Conservation (phyloP, 257 asterid species). For the Fraxinus anomala region DNA sequence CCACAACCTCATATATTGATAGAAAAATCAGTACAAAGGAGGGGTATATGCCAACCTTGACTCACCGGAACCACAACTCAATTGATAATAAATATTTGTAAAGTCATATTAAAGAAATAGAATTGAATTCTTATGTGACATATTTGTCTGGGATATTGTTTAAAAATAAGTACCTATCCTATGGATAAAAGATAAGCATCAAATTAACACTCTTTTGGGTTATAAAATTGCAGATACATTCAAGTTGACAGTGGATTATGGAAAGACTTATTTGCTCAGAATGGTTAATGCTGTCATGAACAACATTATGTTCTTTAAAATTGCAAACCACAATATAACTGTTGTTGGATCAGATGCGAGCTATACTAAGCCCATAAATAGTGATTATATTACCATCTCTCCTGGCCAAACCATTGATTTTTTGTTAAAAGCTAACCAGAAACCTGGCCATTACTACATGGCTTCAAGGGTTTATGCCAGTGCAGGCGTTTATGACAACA, state of each 20-base stretch:
- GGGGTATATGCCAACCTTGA: no score
- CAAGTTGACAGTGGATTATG: slow-evolving; percentile 39
- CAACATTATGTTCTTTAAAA: slow-evolving; percentile 56
- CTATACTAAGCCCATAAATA: slow-evolving; percentile 42
- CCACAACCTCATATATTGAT: no score
- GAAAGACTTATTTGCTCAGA: slow-evolving; percentile 55
- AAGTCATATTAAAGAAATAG: no score
- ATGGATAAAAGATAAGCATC: no score
- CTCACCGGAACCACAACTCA: no score
- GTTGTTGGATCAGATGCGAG: slow-evolving; percentile 62
- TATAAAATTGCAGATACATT: slow-evolving; percentile 42
- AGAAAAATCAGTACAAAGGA: no score
- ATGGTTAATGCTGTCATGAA: slow-evolving; percentile 61
- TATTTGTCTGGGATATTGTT: no score
- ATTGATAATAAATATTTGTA: no score
- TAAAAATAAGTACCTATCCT: no score
- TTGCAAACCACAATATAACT: slow-evolving; percentile 50
- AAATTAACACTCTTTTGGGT: no score
- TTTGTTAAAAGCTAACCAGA: slow-evolving; percentile 50
- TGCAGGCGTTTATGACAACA: slow-evolving; percentile 18
- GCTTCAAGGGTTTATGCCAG: slow-evolving; percentile 46
- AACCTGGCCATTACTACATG: slow-evolving; percentile 54
- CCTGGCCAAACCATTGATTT: slow-evolving; percentile 72
- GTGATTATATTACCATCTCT: slow-evolving; percentile 45
- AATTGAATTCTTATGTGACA: no score